These are phyloP conservation scores for Tricladium varicosporioides DNA, from an alignment of 2,329 filamentous ascomycete genomes.

Conservation along the genomic window DNA sequence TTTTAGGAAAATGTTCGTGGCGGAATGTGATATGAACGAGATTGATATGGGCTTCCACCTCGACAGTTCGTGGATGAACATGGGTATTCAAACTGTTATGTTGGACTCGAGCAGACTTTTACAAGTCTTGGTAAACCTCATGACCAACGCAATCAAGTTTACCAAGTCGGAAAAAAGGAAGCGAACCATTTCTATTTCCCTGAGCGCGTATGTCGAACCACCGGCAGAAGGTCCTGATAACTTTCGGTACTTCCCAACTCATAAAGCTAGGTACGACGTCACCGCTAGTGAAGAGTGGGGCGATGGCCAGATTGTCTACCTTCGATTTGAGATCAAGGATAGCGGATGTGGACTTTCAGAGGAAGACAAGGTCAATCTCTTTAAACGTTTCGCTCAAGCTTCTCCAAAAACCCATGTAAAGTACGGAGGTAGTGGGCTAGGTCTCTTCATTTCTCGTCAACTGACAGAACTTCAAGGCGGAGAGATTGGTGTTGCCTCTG, in stretches of 20 bases:
- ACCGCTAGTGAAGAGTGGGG: constrained; percentile 59
- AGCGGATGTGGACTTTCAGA: constrained; percentile 70
- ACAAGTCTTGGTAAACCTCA: constrained; percentile 75
- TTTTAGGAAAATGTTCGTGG: constrained; percentile 66
- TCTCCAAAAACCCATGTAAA: constrained; percentile 74
- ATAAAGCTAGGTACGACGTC: constrained; percentile 50
- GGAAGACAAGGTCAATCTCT: constrained; percentile 70
- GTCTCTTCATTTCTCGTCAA: constrained; percentile 75
- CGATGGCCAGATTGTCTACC: constrained; percentile 65
- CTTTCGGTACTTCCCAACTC: constrained; percentile 44
- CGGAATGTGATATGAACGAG: constrained; percentile 62
- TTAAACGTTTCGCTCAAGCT: constrained; percentile 78
- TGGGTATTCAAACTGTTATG: constrained; percentile 67
- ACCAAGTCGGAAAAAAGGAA: constrained; percentile 60
- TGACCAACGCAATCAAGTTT: constrained; percentile 66
- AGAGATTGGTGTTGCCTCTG: constrained; percentile 68
- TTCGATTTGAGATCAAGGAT: constrained; percentile 72
- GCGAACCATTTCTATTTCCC: constrained; percentile 41
- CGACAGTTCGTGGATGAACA: constrained; percentile 60
- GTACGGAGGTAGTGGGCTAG: constrained; percentile 75
- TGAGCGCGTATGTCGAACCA: constrained; percentile 18
- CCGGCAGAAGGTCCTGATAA: constrained; percentile 48
- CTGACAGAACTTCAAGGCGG: constrained; percentile 76
- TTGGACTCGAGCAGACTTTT: constrained; percentile 71
- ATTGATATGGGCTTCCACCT: constrained; percentile 68